phyloP scores from a whole-genome alignment of 257 asterid species.

The Nicotiana paniculata region DNA sequence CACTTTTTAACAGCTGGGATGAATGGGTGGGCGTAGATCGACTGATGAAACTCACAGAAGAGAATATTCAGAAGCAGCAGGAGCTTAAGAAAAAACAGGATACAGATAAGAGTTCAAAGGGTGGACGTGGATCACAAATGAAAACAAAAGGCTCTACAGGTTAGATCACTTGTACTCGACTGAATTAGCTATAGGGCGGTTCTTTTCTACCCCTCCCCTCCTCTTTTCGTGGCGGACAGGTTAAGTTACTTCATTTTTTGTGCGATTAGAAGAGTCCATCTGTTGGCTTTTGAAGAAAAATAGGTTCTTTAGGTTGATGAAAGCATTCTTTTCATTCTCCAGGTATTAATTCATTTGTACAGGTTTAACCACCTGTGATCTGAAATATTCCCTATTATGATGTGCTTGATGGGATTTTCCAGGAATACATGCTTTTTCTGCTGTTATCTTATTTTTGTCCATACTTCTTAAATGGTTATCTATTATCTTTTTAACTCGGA shows the following conservation, averaged over 20 bases:
- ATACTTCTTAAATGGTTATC: background rate
- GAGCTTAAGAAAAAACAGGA: constrained; percentile 38
- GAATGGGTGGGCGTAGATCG: constrained; percentile 60
- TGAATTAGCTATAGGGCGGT: background rate
- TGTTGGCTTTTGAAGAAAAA: background rate
- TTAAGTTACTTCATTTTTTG: background rate
- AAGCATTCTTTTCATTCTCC: background rate
- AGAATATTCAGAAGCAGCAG: constrained; percentile 43
- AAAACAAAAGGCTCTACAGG: constrained; percentile 43
- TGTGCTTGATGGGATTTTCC: background rate
- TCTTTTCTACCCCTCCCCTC: background rate
- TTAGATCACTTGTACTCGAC: constrained; percentile 16
- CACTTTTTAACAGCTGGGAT: constrained; percentile 61
- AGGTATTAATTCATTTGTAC: background rate
- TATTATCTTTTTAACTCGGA: background rate
- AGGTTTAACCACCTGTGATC: background rate
- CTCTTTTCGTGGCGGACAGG: background rate
- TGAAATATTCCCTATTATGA: background rate
- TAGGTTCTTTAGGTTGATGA: background rate
- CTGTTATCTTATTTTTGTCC: background rate
- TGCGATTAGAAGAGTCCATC: background rate
- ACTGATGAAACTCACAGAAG: constrained; percentile 55
- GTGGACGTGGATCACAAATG: constrained; percentile 33
- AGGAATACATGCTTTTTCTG: background rate
- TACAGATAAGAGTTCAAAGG: constrained; percentile 30